phyloP scores from a whole-genome alignment of 305 asterid species.

The Coffea humblotiana region DNA sequence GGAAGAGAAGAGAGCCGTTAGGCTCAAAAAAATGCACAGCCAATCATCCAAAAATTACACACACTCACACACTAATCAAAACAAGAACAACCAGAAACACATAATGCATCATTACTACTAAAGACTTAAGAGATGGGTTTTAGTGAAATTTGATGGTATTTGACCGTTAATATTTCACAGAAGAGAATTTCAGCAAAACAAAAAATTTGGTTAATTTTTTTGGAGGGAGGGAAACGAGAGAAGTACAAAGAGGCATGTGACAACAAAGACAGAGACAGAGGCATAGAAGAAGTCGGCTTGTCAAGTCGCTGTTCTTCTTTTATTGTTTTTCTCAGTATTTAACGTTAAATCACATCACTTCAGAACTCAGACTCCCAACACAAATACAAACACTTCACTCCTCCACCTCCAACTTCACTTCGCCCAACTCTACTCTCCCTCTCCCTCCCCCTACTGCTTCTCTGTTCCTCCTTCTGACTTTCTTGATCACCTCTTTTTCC shows the following conservation, averaged over 20 bases:
- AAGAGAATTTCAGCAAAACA: background rate
- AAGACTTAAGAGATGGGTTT: too few species aligned
- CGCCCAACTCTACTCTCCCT: background rate
- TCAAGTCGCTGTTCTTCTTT: conserved; percentile 57
- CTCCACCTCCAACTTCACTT: background rate
- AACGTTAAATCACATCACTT: conserved; percentile 60
- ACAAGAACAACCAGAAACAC: background rate
- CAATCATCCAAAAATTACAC: background rate
- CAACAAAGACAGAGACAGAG: conserved; percentile 14
- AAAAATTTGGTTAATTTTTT: too few species aligned
- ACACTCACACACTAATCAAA: background rate
- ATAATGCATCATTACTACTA: too few species aligned
- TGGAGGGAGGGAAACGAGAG: too few species aligned
- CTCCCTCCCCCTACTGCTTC: conserved; percentile 1
- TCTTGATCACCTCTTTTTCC: too few species aligned
- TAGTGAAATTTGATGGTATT: too few species aligned
- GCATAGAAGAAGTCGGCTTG: conserved; percentile 39
- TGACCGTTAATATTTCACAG: background rate
- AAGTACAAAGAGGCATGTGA: conserved; percentile 22
- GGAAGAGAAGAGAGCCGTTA: background rate
- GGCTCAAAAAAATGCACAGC: conserved; percentile 6
- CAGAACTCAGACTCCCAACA: conserved; percentile 34
- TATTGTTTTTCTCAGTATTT: conserved; percentile 31
- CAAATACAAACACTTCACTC: conserved; percentile 15
- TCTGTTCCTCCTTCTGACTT: conserved; percentile 10